phyloP scores from a whole-genome alignment of 192 early-diverging fungal species.

The Rhizophagus clarus region DNA sequence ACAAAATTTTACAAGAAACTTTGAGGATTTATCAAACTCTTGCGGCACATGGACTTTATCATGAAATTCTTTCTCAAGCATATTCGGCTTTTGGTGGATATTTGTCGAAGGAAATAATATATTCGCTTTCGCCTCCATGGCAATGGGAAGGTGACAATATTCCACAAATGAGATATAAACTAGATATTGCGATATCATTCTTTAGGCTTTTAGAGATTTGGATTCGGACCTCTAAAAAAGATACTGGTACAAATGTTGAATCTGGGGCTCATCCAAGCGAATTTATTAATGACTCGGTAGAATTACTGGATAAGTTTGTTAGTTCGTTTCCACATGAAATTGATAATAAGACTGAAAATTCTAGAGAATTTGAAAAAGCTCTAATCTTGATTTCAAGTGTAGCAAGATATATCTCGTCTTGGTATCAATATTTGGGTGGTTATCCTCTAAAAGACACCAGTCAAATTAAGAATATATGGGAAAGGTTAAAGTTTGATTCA shows the following conservation, averaged over 20 bases:
- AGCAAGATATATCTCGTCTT: slow-evolving; percentile 17
- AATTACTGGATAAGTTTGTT: slow-evolving; percentile 11
- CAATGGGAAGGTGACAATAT: slow-evolving; percentile 14
- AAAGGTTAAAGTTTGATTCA: neutral
- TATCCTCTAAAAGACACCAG: slow-evolving; percentile 22
- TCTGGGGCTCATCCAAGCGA: slow-evolving; percentile 24
- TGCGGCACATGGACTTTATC: slow-evolving; percentile 54
- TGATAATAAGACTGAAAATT: neutral
- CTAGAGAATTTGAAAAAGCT: slow-evolving; percentile 17
- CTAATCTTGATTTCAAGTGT: slow-evolving; percentile 20
- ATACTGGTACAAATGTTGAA: neutral
- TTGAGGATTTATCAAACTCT: slow-evolving; percentile 47
- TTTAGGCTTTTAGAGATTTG: slow-evolving; percentile 27
- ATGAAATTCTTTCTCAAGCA: slow-evolving; percentile 13
- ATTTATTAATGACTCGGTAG: slow-evolving; percentile 20
- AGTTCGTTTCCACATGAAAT: neutral
- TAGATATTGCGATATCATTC: slow-evolving; percentile 19
- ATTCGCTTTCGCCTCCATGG: slow-evolving; percentile 17
- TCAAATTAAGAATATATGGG: slow-evolving; percentile 17
- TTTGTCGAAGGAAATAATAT: slow-evolving; percentile 13
- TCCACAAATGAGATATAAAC: slow-evolving; percentile 3
- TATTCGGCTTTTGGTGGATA: slow-evolving; percentile 14
- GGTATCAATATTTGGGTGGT: slow-evolving; percentile 23
- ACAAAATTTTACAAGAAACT: slow-evolving; percentile 44
- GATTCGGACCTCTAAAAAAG: neutral